These are phyloP conservation scores for Saccharomyces kudriavzevii DNA, from an alignment of 805 yeast genomes.

Conservation along the genomic window DNA sequence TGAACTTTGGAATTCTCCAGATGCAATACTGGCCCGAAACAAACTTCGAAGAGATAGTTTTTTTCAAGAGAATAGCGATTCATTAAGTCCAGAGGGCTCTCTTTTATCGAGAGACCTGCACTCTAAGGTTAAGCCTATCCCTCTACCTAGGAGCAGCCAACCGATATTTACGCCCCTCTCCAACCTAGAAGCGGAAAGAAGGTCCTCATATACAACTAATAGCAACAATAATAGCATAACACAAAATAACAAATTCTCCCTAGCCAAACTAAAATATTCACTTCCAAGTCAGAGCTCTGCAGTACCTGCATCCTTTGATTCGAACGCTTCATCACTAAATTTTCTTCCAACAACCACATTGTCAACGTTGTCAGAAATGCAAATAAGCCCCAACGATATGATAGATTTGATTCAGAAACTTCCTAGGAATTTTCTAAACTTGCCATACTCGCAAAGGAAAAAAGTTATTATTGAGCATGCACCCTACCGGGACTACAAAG, in stretches of 20 bases:
- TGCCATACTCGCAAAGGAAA: conserved; percentile 56
- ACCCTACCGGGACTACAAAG: conserved; percentile 32
- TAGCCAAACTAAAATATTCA: not conserved
- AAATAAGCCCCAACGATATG: conserved; percentile 24
- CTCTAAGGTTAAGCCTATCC: conserved; percentile 32
- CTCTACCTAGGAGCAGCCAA: conserved; percentile 25
- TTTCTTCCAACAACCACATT: conserved; percentile 10
- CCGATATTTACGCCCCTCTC: conserved; percentile 12
- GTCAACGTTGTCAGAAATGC: conserved; percentile 10
- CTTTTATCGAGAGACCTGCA: conserved; percentile 21
- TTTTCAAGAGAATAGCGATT: conserved; percentile 1
- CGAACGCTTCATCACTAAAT: conserved; percentile 14
- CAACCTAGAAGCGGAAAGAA: conserved; percentile 10
- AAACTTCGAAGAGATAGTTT: not conserved
- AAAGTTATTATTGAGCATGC: conserved; percentile 32
- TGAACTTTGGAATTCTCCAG: not conserved
- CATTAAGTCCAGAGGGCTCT: conserved; percentile 9
- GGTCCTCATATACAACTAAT: conserved; percentile 4
- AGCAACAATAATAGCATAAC: not conserved
- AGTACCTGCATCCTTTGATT: conserved; percentile 10
- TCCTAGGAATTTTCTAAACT: conserved; percentile 45
- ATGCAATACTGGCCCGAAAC: not conserved
- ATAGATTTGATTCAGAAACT: conserved; percentile 29
- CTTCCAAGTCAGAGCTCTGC: conserved; percentile 3
- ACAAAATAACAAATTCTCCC: not conserved